These are phyloP conservation scores for Emericellopsis cladophorae DNA, from an alignment of 2,329 filamentous ascomycete species.

Conservation along the genomic window DNA sequence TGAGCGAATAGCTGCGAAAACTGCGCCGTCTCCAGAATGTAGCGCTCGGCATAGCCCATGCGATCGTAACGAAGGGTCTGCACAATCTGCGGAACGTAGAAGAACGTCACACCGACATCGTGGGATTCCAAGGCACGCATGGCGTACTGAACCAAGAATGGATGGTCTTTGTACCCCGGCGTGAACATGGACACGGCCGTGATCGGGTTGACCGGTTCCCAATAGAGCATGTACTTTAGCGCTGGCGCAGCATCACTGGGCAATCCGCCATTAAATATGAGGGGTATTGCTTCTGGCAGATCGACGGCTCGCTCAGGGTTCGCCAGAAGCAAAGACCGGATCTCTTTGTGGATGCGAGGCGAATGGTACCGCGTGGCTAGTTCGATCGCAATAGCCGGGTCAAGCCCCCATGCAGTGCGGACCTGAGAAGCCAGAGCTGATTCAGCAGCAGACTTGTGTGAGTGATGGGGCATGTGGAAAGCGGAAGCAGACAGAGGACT, in stretches of 20 bases:
- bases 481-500: conserved; percentile 56
- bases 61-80: conserved; percentile 88
- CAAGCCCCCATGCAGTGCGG: conserved; percentile 76
- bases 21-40: conserved; percentile 92
- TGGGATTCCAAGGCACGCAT: conserved; percentile 92
- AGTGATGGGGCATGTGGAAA: conserved; percentile 11
- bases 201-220: conserved; percentile 84
- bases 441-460: conserved; percentile 20
- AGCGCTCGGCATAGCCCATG: conserved; percentile 88
- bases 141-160: conserved; percentile 90
- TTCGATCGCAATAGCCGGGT: conserved; percentile 77
- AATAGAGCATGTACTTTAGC: conserved; percentile 87
- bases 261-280: conserved; percentile 66
- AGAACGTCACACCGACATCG: conserved; percentile 94
- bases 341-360: conserved; percentile 56
- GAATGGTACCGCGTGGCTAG: conserved; percentile 70
- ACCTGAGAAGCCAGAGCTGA: conserved; percentile 50
- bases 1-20: conserved; percentile 98
- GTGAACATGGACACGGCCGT: conserved; percentile 89
- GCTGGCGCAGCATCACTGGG: conserved; percentile 68
- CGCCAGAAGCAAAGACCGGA: conserved; percentile 69
- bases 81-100: conserved; percentile 97
- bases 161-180: conserved; percentile 80
- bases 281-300: conserved; percentile 70
- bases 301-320: conserved; percentile 72